phyloP scores from a whole-genome alignment of 2,329 filamentous ascomycete species.

The Colletotrichum sp. region DNA sequence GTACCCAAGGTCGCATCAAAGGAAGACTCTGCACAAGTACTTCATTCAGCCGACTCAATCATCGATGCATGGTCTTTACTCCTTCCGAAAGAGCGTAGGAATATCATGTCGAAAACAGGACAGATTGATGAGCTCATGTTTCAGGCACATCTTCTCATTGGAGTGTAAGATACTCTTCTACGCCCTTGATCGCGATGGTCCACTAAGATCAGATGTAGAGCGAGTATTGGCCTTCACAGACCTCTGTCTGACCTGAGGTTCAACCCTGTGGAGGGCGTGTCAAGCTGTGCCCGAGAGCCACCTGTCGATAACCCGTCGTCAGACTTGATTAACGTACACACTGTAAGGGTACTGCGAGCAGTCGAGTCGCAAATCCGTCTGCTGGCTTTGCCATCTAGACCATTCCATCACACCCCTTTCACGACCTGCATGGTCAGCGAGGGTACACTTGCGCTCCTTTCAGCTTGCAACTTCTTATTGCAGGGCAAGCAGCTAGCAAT shows the following conservation, averaged over 20 bases:
- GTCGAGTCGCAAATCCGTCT: constrained; percentile 43
- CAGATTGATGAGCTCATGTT: constrained; percentile 34
- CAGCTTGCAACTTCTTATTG: constrained; percentile 41
- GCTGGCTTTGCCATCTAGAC: constrained; percentile 36
- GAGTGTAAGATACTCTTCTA: constrained; percentile 23
- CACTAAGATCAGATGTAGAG: constrained; percentile 23
- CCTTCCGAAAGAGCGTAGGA: constrained; percentile 34
- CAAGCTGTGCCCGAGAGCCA: constrained; percentile 36
- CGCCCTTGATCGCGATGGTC: not conserved
- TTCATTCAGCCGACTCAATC: constrained; percentile 38
- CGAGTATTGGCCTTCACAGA: constrained; percentile 39
- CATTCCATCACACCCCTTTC: constrained; percentile 43
- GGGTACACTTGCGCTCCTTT: constrained; percentile 37
- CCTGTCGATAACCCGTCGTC: constrained; percentile 23
- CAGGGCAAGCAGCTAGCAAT: constrained; percentile 33
- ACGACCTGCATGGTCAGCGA: constrained; percentile 44
- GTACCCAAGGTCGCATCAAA: constrained; percentile 21
- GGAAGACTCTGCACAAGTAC: constrained; percentile 30
- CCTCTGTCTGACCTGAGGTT: constrained; percentile 43
- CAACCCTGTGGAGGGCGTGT: constrained; percentile 40
- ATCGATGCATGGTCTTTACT: constrained; percentile 43
- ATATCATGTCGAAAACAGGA: constrained; percentile 33
- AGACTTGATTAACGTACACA: constrained; percentile 39
- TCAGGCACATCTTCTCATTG: constrained; percentile 29
- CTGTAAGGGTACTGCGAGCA: constrained; percentile 39